A percentile compares a stretch with the other conserved stretches of the same genome.
Conservation (phyloP, 2,329 filamentous ascomycete genomes). For the Sordariomycetes sp. region DNA sequence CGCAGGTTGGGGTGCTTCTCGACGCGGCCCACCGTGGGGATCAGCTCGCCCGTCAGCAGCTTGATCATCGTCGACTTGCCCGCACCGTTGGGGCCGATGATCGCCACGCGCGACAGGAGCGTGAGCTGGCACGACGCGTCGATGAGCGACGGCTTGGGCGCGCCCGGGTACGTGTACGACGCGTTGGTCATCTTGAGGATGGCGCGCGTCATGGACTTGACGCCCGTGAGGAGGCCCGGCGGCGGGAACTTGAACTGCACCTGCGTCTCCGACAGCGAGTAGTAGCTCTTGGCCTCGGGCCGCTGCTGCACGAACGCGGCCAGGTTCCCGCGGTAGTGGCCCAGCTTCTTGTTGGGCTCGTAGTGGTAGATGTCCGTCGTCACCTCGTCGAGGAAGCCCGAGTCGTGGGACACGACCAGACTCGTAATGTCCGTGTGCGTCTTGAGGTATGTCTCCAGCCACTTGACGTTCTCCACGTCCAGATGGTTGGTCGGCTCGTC, state of each 20-base stretch:
- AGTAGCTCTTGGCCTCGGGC: constrained; percentile 96
- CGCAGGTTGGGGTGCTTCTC: constrained; percentile 98
- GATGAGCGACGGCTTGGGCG: constrained; percentile 73
- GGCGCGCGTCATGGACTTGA: constrained; percentile 88
- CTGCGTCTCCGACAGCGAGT: constrained; percentile 79
- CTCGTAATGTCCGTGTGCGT: constrained; percentile 93
- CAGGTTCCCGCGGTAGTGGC: constrained; percentile 74
- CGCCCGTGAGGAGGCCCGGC: constrained; percentile 84
- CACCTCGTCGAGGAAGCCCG: constrained; percentile 89
- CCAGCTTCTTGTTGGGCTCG: constrained; percentile 88
- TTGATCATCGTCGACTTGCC: constrained; percentile 99
- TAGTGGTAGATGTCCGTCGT: constrained; percentile 99
- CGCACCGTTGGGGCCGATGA: constrained; percentile 95
- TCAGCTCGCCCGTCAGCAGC: constrained; percentile 82
- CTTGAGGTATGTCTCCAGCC: constrained; percentile 93
- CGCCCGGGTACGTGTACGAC: constrained; percentile 86
- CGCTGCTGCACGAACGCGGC: constrained; percentile 76
- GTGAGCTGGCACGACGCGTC: constrained; percentile 83
- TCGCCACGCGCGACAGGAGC: constrained; percentile 85
- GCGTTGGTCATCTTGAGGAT: constrained; percentile 93
- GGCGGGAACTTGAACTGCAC: constrained; percentile 98
- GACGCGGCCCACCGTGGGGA: constrained; percentile 75
- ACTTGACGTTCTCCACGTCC: constrained; percentile 91
- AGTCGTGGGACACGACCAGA: constrained; percentile 97
- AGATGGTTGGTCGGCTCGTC: constrained; percentile 99